Percentiles rank a stretch among this genome's conserved stretches.
phyloP scores from a whole-genome alignment of 1,284 basidiomycete species.

The Lentinula novae-zelandiae region DNA sequence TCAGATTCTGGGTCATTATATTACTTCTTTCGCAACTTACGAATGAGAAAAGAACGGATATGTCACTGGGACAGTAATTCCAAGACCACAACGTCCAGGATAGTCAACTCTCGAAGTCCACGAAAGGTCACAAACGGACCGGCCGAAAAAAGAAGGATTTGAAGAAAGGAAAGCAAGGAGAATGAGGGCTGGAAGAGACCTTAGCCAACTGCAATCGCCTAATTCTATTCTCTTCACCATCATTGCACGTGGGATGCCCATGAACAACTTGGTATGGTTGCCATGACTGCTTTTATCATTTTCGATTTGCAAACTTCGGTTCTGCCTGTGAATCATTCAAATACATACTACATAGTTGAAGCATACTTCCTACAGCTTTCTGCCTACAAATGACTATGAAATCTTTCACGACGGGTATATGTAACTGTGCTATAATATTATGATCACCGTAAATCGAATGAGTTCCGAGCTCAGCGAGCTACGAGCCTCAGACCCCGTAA shows the following conservation, averaged over 20 bases:
- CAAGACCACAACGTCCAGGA: conserved; percentile 23
- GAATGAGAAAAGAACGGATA: conserved; percentile 26
- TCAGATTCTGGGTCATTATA: conserved; percentile 18
- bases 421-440: too few species aligned
- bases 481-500: too few species aligned
- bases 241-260: conserved; percentile 1
- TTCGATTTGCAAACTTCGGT: not conserved
- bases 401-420: too few species aligned
- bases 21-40: not conserved
- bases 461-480: too few species aligned
- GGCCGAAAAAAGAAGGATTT: conserved; percentile 37
- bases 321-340: too few species aligned
- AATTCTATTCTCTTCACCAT: not conserved
- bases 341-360: too few species aligned
- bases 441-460: too few species aligned
- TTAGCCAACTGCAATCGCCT: conserved; percentile 18
- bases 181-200: conserved; percentile 13
- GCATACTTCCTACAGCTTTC: too few species aligned
- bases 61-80: conserved; percentile 42
- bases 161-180: conserved; percentile 17
- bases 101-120: conserved; percentile 15
- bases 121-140: conserved; percentile 35
- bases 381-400: too few species aligned
- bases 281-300: conserved; percentile 1
- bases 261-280: not conserved